Evolutionary conservation across 2,329 filamentous ascomycete genomes (phyloP), one percentile per base, ranked within the genome.

Genomic region (Ceratocystis colombiana): DNA sequence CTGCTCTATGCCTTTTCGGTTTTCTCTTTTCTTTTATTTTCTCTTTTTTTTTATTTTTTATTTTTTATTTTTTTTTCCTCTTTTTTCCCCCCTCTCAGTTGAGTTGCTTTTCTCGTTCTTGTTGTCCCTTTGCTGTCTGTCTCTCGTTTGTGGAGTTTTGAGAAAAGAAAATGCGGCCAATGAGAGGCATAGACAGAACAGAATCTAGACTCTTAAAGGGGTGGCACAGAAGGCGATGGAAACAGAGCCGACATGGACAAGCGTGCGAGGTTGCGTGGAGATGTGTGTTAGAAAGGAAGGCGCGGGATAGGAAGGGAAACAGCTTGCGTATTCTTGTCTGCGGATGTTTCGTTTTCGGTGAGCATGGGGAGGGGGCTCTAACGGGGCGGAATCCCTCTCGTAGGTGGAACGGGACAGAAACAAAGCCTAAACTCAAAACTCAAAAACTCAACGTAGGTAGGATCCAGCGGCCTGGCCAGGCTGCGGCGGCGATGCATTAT

Each of bases 91-190:
- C 22, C 22, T 22, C 20, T 10, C 33, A 37, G 33, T 10, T 5
- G 28, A 37, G 33, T 12, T 37, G 33, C 33, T 37, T 37, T 37
- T 53, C 48, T 48, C 45, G 45, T 48, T 20, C 46, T 50, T 50
- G 46, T 50, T 22, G 22, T 12, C 50, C 20, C 50, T 22, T 55
- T 22, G n/a, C 8, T 22, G n/a, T 55, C 20, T 25, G 17, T 50
- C 46, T 50, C 46, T 50, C 17, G 28, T 57, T 33, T 30, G 53
- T 37, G 53, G 53, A n/a, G 53, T 33, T 33, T 57, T 28, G 28
- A 59, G 55, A 59, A 37, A 59, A 59, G 55, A n/a, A 59, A 25
- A 59, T 37, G 28, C 55, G 55, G 55, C 55, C 55, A 59, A 59
- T 37, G 12, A 59, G 22, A 59, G 55, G 25, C 55, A 37, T 6